Evolutionary conservation across 306 rosid genomes (phyloP).

Genomic region (barrel medic (Medicago truncatula)): DNA sequence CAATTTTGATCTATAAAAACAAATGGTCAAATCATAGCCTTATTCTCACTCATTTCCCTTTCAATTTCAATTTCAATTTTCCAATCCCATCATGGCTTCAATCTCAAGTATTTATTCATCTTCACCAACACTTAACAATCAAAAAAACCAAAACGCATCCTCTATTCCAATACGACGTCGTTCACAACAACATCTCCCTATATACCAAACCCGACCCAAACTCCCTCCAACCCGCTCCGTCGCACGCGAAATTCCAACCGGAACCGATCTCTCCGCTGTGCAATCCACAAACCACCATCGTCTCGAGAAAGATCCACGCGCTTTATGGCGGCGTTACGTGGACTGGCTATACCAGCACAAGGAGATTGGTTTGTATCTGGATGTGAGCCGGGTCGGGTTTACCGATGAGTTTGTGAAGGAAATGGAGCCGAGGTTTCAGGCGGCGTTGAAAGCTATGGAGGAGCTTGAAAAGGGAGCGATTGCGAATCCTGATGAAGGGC

Average conservation of each 20-base stretch:
- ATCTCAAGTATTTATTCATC: constrained; percentile 77
- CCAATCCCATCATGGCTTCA: constrained; percentile 65
- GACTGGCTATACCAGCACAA: constrained; percentile 96
- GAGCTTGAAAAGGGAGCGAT: constrained; percentile 87
- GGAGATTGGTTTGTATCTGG: constrained; percentile 77
- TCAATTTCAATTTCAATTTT: not conserved
- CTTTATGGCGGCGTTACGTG: constrained; percentile 80
- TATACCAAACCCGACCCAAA: constrained; percentile 49
- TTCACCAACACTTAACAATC: constrained; percentile 64
- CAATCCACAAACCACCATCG: constrained; percentile 29
- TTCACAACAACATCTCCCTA: constrained; percentile 15
- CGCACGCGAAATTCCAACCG: constrained; percentile 66
- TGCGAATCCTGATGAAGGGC: constrained; percentile 95
- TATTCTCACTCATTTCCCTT: not conserved
- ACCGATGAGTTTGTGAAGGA: constrained; percentile 71
- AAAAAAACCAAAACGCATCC: constrained; percentile 27
- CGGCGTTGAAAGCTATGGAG: constrained; percentile 82
- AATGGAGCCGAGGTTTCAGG: constrained; percentile 80
- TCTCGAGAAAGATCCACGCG: constrained; percentile 73
- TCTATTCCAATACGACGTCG: constrained; percentile 13
- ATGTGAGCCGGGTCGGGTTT: constrained; percentile 95
- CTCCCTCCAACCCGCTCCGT: constrained; percentile 50
- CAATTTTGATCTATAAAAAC: not conserved
- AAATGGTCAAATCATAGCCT: constrained; percentile 19
- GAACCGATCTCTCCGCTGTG: constrained; percentile 29